Evolutionary conservation across 805 yeast genomes (phyloP).

Genomic region (Nakazawaea anatomiae): DNA sequence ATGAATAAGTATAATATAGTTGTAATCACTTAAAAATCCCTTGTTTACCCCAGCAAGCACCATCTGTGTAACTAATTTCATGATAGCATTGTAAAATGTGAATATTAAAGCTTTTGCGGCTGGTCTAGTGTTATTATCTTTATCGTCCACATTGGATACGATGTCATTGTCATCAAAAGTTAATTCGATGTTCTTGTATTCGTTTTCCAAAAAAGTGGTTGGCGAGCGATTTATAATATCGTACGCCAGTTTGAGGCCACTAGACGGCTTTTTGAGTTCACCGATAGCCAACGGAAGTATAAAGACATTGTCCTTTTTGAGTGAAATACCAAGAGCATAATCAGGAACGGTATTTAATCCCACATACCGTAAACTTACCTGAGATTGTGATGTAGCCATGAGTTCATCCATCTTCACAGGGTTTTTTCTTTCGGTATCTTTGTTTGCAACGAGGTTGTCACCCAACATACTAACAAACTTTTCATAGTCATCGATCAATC

Average conservation of each 20-base stretch:
- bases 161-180: background rate
- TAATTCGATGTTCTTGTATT: background rate
- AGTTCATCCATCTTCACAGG: too few species aligned
- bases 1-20: background rate
- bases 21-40: background rate
- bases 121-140: background rate
- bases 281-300: background rate
- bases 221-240: too few species aligned
- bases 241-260: background rate
- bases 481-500: too few species aligned
- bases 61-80: background rate
- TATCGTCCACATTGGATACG: background rate
- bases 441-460: background rate
- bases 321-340: background rate
- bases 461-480: background rate
- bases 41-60: background rate
- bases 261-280: background rate
- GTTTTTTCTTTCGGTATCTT: background rate
- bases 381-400: background rate
- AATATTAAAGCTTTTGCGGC: background rate
- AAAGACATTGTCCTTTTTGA: background rate
- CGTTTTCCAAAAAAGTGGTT: background rate
- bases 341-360: background rate
- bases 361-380: background rate
- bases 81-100: background rate